Evolutionary conservation across 768 basidiomycete genomes (phyloP).

Genomic region (Leccinum uliginosum): DNA sequence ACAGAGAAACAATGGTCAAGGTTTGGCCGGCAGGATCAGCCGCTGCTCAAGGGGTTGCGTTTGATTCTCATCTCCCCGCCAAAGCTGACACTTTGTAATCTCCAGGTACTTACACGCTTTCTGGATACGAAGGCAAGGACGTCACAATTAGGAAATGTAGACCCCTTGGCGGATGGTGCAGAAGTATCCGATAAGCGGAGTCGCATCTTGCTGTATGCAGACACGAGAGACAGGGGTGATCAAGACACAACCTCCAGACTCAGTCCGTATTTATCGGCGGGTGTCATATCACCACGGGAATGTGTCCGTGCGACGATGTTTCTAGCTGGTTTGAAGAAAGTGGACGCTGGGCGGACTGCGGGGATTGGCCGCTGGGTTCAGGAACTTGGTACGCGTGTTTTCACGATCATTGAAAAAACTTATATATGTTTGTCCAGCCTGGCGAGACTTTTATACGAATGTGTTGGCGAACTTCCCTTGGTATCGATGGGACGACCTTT

Average conservation of each 20-base stretch:
- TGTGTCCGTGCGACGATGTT: conserved; percentile 64
- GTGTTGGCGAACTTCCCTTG: conserved; percentile 76
- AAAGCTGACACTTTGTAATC: not conserved
- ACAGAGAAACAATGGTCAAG: conserved; percentile 53
- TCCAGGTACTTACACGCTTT: conserved; percentile 69
- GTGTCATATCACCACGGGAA: conserved; percentile 72
- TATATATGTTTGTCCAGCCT: conserved; percentile 38
- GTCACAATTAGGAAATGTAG: conserved; percentile 58
- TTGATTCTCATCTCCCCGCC: not conserved
- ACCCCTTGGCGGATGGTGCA: conserved; percentile 52
- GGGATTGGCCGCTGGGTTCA: conserved; percentile 84
- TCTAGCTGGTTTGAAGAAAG: conserved; percentile 44
- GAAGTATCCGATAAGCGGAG: conserved; percentile 45
- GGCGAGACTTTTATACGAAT: conserved; percentile 88
- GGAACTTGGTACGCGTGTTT: conserved; percentile 51
- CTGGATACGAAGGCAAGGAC: conserved; percentile 59
- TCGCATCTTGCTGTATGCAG: conserved; percentile 44
- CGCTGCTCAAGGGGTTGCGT: conserved; percentile 54
- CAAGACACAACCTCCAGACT: conserved; percentile 77
- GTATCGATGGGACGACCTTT: conserved; percentile 90
- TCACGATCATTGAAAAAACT: not conserved
- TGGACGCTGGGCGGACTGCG: conserved; percentile 51
- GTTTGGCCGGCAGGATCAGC: conserved; percentile 81
- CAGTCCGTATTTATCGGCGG: conserved; percentile 80
- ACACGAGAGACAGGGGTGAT: conserved; percentile 68